Percentiles rank a stretch among this genome's conserved stretches.
Evolutionary conservation across 108 stramenopile genomes (phyloP).

Genomic region (Craspedostauros australis): DNA sequence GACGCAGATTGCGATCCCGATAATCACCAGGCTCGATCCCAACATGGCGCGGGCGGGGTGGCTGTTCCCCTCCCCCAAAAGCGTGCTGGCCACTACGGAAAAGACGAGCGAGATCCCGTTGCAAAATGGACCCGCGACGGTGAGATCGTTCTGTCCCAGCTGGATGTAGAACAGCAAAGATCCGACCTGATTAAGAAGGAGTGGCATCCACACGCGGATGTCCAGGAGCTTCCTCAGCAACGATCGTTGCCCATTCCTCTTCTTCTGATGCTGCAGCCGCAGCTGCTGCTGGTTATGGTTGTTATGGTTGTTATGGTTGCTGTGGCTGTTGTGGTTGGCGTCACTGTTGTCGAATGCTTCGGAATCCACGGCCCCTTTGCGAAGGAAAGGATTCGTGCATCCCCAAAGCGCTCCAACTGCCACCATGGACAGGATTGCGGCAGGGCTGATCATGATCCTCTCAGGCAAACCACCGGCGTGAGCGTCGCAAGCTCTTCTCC

Average conservation of each 20-base stretch:
- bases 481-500: no score
- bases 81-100: constrained; percentile 51
- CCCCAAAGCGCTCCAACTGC: constrained; percentile 80
- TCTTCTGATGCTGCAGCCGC: not conserved
- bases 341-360: constrained; percentile 5
- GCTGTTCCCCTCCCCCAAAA: constrained; percentile 65
- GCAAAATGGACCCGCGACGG: constrained; percentile 69
- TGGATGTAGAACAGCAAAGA: constrained; percentile 70
- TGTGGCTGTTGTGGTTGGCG: no score
- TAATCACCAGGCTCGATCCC: constrained; percentile 48
- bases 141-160: constrained; percentile 63
- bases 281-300: not conserved
- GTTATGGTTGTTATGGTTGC: no score
- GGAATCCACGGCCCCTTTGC: constrained; percentile 43
- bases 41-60: constrained; percentile 45
- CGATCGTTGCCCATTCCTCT: not conserved
- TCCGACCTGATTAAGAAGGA: constrained; percentile 71
- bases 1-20: constrained; percentile 68
- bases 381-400: constrained; percentile 81
- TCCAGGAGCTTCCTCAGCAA: constrained; percentile 33
- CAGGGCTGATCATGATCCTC: no score
- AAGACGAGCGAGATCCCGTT: constrained; percentile 79
- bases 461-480: no score
- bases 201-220: constrained; percentile 66
- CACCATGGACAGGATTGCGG: constrained; percentile 44